A percentile compares a stretch with the other conserved stretches of the same genome.
phyloP scores from a whole-genome alignment of 108 stramenopile genomes.

The Skeletonema marinoi region DNA sequence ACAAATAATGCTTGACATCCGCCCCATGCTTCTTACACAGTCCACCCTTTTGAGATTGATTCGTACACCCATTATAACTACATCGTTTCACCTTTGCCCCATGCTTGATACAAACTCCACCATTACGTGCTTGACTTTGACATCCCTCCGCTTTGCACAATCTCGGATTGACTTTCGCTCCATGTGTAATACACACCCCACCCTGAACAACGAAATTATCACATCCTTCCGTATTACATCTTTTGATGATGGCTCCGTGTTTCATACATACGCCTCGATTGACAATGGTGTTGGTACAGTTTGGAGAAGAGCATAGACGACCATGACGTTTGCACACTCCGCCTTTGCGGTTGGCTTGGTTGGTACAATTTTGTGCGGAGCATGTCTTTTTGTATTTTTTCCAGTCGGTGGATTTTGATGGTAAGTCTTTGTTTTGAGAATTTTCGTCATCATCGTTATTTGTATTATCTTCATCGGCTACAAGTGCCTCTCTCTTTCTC shows the following conservation, averaged over 20 bases:
- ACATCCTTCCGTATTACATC: not conserved
- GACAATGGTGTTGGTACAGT: not conserved
- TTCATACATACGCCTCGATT: not conserved
- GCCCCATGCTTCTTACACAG: not conserved
- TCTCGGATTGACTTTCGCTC: not conserved
- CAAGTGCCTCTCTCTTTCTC: too few relatives aligned
- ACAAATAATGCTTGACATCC: not conserved
- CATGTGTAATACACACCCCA: not conserved
- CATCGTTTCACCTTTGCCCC: not conserved
- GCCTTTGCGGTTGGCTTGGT: slow-evolving; percentile 7
- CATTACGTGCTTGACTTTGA: not conserved
- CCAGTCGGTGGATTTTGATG: not conserved
- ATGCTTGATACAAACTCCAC: not conserved
- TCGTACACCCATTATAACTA: not conserved
- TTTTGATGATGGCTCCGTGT: not conserved
- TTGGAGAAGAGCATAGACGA: not conserved
- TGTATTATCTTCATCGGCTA: too few relatives aligned
- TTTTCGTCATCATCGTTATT: too few relatives aligned
- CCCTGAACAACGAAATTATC: not conserved
- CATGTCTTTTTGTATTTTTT: slow-evolving; percentile 4
- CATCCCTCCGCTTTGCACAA: not conserved
- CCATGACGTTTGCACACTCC: slow-evolving; percentile 12
- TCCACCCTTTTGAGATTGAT: not conserved
- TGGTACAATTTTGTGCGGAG: slow-evolving; percentile 1
- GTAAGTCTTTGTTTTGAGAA: not conserved